Base-by-base conservation (phyloP, 345 rosid species). In the Syzygium aromaticum region DNA sequence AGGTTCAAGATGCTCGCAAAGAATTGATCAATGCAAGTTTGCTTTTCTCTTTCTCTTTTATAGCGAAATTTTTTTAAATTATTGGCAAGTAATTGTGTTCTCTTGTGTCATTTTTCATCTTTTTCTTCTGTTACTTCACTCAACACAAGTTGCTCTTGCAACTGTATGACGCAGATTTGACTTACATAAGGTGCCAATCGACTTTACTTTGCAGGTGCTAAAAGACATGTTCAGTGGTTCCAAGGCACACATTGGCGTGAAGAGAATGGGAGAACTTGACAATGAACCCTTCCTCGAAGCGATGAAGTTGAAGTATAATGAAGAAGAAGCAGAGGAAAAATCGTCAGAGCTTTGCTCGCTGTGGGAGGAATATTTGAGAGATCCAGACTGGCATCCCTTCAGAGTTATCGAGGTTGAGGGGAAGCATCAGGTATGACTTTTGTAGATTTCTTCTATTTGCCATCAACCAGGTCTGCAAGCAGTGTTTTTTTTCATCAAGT, bases 231-330 rank as follows among this genome's bases (percentile, higher is more conserved):
- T 92, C 86, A 85, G 8, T 63, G 91, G 91, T 40, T 90, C 89
- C 77, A 28, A 52, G 64, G 61, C 63, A 7, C 89, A 88, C 88
- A 93, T 98, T 87, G 95, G 96, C 85, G 94, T 96, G 86, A 96
- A 94, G 93, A 93, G 99, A 91, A 96, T 98, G 99, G 99, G 99
- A 90, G 99, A 98, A 90, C 98, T 98, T 73, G 96, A 96, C 78
- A 88, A 88, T 12, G 91, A 92, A 89, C 98, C 99, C 8, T 95
- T 98, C 91, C 87, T 92, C 84, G 95, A 93, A 92, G 98, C 92
- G 84, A 94, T 98, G 99, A 95, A 92, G 91, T 90, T 82, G 89
- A 95, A 88, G 88, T 98, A 95, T 86, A 88, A 83, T 38, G 91
- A 91, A 88, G 98, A 94, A 63, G 96, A 93, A 89, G 94, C 96